These are phyloP conservation scores for Tetradesmus lagerheimii DNA, from an alignment of 139 green algal genomes.

Conservation along the genomic window DNA sequence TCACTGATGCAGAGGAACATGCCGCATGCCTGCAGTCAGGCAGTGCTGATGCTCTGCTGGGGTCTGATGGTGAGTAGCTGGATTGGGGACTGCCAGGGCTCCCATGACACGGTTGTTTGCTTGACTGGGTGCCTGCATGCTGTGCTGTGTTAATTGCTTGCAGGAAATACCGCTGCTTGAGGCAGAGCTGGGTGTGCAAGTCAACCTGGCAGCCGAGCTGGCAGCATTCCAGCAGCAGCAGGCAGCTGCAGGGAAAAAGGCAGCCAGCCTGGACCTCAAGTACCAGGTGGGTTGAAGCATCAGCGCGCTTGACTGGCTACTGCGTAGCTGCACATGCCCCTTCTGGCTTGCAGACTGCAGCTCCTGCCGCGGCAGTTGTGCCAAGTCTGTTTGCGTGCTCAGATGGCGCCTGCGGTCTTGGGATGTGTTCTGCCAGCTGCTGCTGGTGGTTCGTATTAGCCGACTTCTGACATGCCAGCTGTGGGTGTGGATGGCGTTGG, in stretches of 20 bases:
- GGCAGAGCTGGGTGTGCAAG: conserved; percentile 6
- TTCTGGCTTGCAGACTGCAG: background rate
- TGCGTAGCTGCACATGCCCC: background rate
- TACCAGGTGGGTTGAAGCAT: background rate
- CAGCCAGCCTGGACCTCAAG: conserved; percentile 36
- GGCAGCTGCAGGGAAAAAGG: background rate
- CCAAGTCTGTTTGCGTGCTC: background rate
- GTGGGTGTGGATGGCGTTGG: background rate
- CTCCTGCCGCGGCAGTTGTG: too few relatives aligned
- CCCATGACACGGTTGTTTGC: background rate
- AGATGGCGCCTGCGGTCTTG: background rate
- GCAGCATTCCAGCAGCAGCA: background rate
- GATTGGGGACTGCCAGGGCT: too few relatives aligned
- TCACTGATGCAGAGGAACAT: too few relatives aligned
- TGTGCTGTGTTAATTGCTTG: background rate
- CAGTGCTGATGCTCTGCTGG: too few relatives aligned
- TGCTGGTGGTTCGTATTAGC: background rate
- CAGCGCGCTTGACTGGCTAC: too few relatives aligned
- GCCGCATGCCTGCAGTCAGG: too few relatives aligned
- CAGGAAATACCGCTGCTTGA: conserved; percentile 43
- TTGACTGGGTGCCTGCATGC: background rate
- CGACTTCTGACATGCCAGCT: background rate
- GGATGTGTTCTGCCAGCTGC: too few relatives aligned
- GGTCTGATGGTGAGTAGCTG: too few relatives aligned
- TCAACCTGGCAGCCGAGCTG: conserved; percentile 11